Evolutionary conservation across 768 basidiomycete species (phyloP).

Genomic region (Agrocybe chaxingu): DNA sequence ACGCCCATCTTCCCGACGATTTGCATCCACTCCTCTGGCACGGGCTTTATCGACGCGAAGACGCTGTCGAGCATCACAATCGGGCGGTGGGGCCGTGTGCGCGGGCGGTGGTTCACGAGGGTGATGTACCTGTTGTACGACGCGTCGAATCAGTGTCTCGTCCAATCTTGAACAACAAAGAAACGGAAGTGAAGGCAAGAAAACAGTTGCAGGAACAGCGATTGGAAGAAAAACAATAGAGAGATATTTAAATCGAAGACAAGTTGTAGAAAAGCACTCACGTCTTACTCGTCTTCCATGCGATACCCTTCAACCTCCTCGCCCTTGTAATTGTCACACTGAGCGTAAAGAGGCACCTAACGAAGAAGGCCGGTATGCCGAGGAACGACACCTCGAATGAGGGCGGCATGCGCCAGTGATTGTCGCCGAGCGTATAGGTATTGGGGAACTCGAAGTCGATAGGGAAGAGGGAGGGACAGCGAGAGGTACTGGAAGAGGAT

Average conservation of each 20-base stretch:
- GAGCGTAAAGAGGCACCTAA: constrained; percentile 31
- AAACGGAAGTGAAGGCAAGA: background rate
- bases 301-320: constrained; percentile 25
- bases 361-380: constrained; percentile 29
- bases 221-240: background rate
- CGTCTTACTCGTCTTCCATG: constrained; percentile 35
- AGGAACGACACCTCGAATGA: constrained; percentile 34
- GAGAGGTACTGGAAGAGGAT: constrained; percentile 3
- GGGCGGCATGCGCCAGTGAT: constrained; percentile 31
- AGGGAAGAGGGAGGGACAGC: constrained; percentile 36
- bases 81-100: constrained; percentile 43
- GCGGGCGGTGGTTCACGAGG: constrained; percentile 42
- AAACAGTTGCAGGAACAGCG: constrained; percentile 1
- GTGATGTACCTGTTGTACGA: constrained; percentile 31
- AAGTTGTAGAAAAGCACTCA: constrained; percentile 13
- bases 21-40: constrained; percentile 61
- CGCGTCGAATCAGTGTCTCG: background rate
- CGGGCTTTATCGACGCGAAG: constrained; percentile 45
- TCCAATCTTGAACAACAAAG: background rate
- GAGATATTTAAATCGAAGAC: background rate
- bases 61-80: constrained; percentile 40
- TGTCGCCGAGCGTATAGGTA: constrained; percentile 26
- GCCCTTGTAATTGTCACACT: constrained; percentile 28
- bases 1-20: constrained; percentile 34
- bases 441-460: constrained; percentile 33